phyloP scores from a whole-genome alignment of 805 yeast genomes.

The Blastobotrys chiropterorum region DNA sequence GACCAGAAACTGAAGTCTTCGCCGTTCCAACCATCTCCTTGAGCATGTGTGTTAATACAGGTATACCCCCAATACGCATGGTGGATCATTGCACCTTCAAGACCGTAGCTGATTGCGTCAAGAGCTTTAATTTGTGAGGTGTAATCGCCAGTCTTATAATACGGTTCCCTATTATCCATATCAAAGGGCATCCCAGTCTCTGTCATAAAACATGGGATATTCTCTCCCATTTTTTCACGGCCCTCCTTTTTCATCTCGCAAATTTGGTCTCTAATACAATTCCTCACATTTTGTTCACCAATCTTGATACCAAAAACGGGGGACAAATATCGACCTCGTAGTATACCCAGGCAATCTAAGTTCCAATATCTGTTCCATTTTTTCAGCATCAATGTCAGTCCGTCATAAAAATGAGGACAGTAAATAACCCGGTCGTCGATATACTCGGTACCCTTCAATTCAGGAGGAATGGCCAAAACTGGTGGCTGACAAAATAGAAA shows the following conservation, averaged over 20 bases:
- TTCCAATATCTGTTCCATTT: constrained; percentile 80
- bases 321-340: constrained; percentile 66
- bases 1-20: constrained; percentile 92
- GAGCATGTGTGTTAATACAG: constrained; percentile 61
- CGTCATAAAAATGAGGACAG: constrained; percentile 92
- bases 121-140: constrained; percentile 71
- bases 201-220: constrained; percentile 70
- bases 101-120: constrained; percentile 73
- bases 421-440: constrained; percentile 60
- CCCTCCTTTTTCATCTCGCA: constrained; percentile 63
- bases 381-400: constrained; percentile 86
- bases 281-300: constrained; percentile 73
- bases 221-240: constrained; percentile 48
- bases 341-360: constrained; percentile 83
- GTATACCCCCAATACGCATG: constrained; percentile 87
- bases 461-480: constrained; percentile 72
- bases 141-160: constrained; percentile 59
- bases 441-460: constrained; percentile 39
- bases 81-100: constrained; percentile 66
- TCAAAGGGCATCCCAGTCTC: constrained; percentile 99
- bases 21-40: constrained; percentile 92
- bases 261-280: constrained; percentile 64
- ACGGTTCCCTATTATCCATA: constrained; percentile 79
- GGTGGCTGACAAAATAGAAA: constrained; percentile 75
- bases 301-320: constrained; percentile 66